Base-by-base conservation (phyloP, 805 yeast species). In the Yamadazyma akitaensis region DNA sequence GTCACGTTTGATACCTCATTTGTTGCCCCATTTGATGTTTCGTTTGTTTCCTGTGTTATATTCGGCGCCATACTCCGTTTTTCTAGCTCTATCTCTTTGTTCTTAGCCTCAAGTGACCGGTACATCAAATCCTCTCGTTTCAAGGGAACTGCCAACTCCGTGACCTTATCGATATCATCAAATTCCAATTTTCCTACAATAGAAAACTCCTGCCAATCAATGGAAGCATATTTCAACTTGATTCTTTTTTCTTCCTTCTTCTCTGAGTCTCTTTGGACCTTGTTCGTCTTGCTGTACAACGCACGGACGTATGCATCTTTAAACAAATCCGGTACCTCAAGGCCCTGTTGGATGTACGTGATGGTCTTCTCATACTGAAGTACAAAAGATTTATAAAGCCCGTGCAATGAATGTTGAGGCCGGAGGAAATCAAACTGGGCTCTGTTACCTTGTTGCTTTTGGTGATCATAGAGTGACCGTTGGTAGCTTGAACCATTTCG, bases 191-290 rank as follows among this genome's bases (percentile, higher is more conserved):
- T 80, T 42, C 82, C 88, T 7, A 88, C 84, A 14, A 88, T 72
- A 2, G 75, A 72, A 59, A 91, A 92, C 51, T 86, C 88, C 46
- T 83, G 82, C 99, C 99, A 92, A 64, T 91, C 90, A 18, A 89
- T 82, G 9, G 85, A 77, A 0, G 91, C 88, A 64, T 76, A 88
- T 36, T 77, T 82, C 5, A 80, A 53, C 47, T 64, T 66, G 24
- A 57, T 52, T 47, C 73, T 74, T 34, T 77, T 74, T 38, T 61
- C 53, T 38, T 59, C 63, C 42, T 44, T 61, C 51, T 49, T 66
- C 64, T 54, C 72, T 5, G 50, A 51, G 62, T 49, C 54, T 3
- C 43, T 30, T 18, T 55, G 60, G 7, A 67, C 67, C 44, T 69
- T 69, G 39, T 68, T 62, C 5, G 58, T 59, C 43, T 74, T 70